Percentiles rank a stretch among this genome's conserved stretches.
phyloP scores from a whole-genome alignment of 805 yeast species.

The Saccharomycopsis sp. region DNA sequence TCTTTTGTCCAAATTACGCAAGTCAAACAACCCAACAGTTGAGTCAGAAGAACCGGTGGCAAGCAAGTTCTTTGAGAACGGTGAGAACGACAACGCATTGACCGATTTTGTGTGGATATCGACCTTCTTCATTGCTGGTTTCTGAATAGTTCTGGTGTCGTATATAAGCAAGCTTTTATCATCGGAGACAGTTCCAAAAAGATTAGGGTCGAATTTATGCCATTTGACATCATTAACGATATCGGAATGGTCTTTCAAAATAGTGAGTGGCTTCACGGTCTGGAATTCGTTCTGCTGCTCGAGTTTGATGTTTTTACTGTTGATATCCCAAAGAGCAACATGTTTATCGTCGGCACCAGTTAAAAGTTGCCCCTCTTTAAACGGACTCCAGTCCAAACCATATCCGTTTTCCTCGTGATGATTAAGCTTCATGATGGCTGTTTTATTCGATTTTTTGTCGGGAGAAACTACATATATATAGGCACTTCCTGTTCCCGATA shows the following conservation, averaged over 20 bases:
- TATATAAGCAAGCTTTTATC: conserved; percentile 50
- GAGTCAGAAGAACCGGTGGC: conserved; percentile 70
- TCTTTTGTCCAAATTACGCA: conserved; percentile 40
- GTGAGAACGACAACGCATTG: conserved; percentile 62
- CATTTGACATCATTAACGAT: conserved; percentile 75
- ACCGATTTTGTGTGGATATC: conserved; percentile 34
- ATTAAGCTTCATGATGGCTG: conserved; percentile 30
- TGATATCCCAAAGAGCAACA: conserved; percentile 55
- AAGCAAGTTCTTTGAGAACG: conserved; percentile 49
- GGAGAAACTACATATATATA: conserved; percentile 42
- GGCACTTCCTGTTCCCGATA: conserved; percentile 60
- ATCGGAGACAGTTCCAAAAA: conserved; percentile 71
- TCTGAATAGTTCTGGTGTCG: conserved; percentile 40
- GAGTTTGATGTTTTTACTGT: conserved; percentile 7
- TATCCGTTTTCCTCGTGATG: conserved; percentile 67
- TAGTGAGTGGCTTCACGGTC: conserved; percentile 25
- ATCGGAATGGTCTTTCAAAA: conserved; percentile 39
- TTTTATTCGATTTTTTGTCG: conserved; percentile 25
- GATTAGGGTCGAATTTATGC: conserved; percentile 45
- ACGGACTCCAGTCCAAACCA: conserved; percentile 63
- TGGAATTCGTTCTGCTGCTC: conserved; percentile 8
- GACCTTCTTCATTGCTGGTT: conserved; percentile 26
- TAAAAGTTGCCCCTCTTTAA: conserved; percentile 41
- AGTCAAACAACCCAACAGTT: conserved; percentile 58
- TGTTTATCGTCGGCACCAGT: conserved; percentile 64